Evolutionary conservation across 768 basidiomycete genomes (phyloP).

Genomic region (Xerocomus potaroensis): DNA sequence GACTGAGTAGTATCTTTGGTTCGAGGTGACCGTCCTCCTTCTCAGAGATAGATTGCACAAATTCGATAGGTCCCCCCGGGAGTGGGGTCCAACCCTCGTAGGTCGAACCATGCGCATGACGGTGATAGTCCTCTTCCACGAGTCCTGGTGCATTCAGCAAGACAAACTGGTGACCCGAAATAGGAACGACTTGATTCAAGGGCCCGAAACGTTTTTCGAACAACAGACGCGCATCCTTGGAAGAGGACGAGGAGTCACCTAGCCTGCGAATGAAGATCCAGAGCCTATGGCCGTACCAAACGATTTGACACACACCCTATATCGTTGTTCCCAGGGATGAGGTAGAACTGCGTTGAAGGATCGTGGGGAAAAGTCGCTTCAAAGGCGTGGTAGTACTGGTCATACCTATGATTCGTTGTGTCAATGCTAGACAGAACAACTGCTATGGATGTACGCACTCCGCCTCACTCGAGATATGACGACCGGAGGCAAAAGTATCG

Average conservation of each 20-base stretch:
- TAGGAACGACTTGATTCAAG: constrained; percentile 54
- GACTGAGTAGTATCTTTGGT: constrained; percentile 63
- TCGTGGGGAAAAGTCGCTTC: constrained; percentile 52
- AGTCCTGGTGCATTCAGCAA: constrained; percentile 73
- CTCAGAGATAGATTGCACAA: constrained; percentile 43
- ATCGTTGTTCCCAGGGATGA: constrained; percentile 81
- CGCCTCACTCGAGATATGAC: constrained; percentile 43
- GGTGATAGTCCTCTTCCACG: constrained; percentile 76
- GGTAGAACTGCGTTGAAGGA: constrained; percentile 41
- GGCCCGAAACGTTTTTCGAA: constrained; percentile 65
- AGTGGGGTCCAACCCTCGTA: constrained; percentile 57
- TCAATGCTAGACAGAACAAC: constrained; percentile 1
- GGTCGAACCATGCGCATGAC: constrained; percentile 43
- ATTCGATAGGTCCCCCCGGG: constrained; percentile 53
- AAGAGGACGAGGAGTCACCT: constrained; percentile 48
- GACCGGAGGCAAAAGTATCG: constrained; percentile 69
- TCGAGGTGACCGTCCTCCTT: constrained; percentile 27
- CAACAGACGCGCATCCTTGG: constrained; percentile 50
- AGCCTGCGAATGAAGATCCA: constrained; percentile 37
- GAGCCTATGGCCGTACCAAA: neutral
- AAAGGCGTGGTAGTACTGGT: constrained; percentile 56
- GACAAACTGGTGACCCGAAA: constrained; percentile 72
- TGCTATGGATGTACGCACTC: constrained; percentile 44
- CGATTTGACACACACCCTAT: constrained; percentile 47
- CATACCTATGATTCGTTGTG: constrained; percentile 45